Conservation (phyloP, 208 protist species). For the Trypanosoma cruzi region DNA sequence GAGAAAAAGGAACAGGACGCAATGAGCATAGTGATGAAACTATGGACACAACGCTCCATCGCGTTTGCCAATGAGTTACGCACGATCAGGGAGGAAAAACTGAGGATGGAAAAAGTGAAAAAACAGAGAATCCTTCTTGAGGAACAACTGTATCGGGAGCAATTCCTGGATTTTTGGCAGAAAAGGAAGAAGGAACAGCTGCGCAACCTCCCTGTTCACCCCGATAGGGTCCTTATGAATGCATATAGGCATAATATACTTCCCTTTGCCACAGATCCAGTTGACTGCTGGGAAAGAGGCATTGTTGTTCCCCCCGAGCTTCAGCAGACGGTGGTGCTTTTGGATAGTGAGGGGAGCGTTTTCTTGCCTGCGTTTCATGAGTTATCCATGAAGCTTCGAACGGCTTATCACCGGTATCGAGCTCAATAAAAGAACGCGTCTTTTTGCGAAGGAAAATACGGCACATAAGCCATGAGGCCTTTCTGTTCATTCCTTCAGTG, state of each 20-base stretch:
- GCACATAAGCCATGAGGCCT: constrained; percentile 1
- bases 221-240: constrained; percentile 10
- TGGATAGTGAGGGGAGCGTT: constrained; percentile 19
- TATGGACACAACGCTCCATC: constrained; percentile 5
- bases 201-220: not conserved
- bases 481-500: constrained; percentile 24
- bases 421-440: not conserved
- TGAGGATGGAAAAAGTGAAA: not conserved
- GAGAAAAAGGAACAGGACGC: constrained; percentile 13
- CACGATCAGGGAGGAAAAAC: not conserved
- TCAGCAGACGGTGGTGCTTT: constrained; percentile 12
- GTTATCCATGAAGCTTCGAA: constrained; percentile 25
- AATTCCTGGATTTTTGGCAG: constrained; percentile 27
- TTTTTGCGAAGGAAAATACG: not conserved
- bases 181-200: constrained; percentile 2
- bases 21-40: not conserved
- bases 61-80: constrained; percentile 4
- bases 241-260: constrained; percentile 20
- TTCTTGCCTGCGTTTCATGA: constrained; percentile 26
- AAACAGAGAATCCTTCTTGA: constrained; percentile 11
- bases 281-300: constrained; percentile 29
- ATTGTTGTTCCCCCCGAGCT: constrained; percentile 29
- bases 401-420: constrained; percentile 18
- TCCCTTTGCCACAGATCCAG: constrained; percentile 29
- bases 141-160: constrained; percentile 27